These are phyloP conservation scores for Cnidoscolus chayamansa DNA, from an alignment of 441 rosid genomes.

Conservation along the genomic window DNA sequence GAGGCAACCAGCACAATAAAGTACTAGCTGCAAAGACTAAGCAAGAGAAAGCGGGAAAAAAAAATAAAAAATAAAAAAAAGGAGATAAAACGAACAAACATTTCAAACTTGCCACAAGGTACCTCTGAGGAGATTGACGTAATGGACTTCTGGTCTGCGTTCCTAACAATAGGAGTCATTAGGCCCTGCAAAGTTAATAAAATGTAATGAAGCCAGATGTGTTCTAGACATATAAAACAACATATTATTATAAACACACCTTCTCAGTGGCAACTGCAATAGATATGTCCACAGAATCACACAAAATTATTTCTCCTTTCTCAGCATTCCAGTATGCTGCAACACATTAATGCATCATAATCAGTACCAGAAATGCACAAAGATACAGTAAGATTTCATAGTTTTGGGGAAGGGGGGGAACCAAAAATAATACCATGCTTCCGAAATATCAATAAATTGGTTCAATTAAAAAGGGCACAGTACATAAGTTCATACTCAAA, in stretches of 20 bases:
- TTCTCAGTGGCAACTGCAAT: constrained; percentile 98
- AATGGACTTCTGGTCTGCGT: constrained; percentile 93
- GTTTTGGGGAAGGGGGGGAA: not conserved
- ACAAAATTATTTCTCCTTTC: constrained; percentile 63
- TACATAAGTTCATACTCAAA: not conserved
- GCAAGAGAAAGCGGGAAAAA: not conserved
- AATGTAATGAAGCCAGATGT: constrained; percentile 26
- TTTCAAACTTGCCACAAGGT: constrained; percentile 15
- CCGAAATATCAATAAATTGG: not conserved
- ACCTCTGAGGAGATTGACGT: constrained; percentile 87
- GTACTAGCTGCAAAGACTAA: constrained; percentile 6
- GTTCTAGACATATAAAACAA: constrained; percentile 16
- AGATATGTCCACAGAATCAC: constrained; percentile 80
- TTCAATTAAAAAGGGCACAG: constrained; percentile 4
- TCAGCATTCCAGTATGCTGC: constrained; percentile 85
- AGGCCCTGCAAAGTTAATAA: constrained; percentile 63
- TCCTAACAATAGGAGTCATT: constrained; percentile 91
- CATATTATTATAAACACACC: constrained; percentile 41
- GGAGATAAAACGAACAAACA: not conserved
- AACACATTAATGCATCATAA: constrained; percentile 28
- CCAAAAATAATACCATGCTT: not conserved
- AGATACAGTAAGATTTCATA: not conserved
- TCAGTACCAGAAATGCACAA: constrained; percentile 20
- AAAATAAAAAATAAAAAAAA: no score
- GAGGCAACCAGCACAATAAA: not conserved